Base-by-base conservation (phyloP, 495 filamentous ascomycete genomes). In the Penicillium tannophilum region DNA sequence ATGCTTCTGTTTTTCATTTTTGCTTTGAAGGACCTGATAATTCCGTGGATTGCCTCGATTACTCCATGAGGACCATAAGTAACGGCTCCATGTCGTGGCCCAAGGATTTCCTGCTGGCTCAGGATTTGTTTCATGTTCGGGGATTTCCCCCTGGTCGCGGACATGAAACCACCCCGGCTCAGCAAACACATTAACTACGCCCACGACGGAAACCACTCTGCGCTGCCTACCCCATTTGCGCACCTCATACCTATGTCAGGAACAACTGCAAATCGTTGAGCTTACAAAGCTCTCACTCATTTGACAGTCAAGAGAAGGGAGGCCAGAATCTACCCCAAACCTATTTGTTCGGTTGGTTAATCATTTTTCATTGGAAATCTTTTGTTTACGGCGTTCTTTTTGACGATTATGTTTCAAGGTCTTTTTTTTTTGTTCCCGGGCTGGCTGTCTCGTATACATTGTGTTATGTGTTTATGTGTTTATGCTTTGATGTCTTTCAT, bases 391-490 rank as follows among this genome's bases (percentile, higher is more conserved):
- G 45, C 28, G 24, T 35, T 31, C 10, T 1, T 51, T 45, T 48
- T 20, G 17, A 48, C 31, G 20, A 11, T 45, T 6, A 23, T 49
- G 28, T 26, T 41, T 58, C 51, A 47, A 31, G 1, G 11, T 54
- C 14, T 28, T 23, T 54, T 6, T 28, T 31, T 28, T 44, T 28
- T 28, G 1, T 54, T 42, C 26, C 44, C 23, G 51, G 58, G 31
- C 14, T 44, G 58, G 58, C 35, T 60, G 52, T 60, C 51, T 60
- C 33, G 26, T 50, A 51, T 48, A 47, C 14, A 20, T 54, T 47
- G 14, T 31, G 33, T 58, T 14, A 17, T 45, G 35, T n/a, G 30
- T 35, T 52, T 33, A 33, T 51, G 36, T 54, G 33, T 36, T 36
- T 36, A 11, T 14, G 33, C 33, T 54, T 47, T 42, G 52, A 41